phyloP scores from a whole-genome alignment of 768 basidiomycete genomes.

The Calocybe indica region DNA sequence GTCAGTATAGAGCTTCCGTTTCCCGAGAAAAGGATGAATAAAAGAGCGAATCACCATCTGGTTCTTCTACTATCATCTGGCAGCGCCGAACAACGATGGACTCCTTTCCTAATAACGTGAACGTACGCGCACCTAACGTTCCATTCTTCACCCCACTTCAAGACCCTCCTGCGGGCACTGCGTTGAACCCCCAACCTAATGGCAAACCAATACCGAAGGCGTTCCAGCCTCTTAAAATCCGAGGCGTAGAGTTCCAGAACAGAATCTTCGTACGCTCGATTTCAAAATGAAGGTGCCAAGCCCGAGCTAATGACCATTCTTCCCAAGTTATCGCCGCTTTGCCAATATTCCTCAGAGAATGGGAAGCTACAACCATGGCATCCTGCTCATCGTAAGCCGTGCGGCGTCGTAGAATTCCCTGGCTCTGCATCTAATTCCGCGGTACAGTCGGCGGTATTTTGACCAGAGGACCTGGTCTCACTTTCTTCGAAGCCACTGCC shows the following conservation, averaged over 20 bases:
- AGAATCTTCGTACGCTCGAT: conserved; percentile 41
- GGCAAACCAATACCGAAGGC: conserved; percentile 28
- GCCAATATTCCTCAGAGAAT: conserved; percentile 55
- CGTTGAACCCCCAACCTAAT: conserved; percentile 30
- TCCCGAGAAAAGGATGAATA: too few relatives aligned
- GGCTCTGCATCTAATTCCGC: not conserved
- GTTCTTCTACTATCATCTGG: too few relatives aligned
- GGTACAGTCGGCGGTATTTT: conserved; percentile 45
- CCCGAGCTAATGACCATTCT: not conserved
- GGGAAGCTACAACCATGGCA: conserved; percentile 53
- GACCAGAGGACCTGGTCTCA: conserved; percentile 47
- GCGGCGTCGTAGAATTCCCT: conserved; percentile 10
- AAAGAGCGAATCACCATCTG: too few relatives aligned
- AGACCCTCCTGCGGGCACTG: conserved; percentile 36
- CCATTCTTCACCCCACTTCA: conserved; percentile 42
- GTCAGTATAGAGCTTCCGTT: too few relatives aligned
- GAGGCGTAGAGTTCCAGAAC: conserved; percentile 47
- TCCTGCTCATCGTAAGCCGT: conserved; percentile 50
- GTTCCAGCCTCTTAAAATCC: conserved; percentile 52
- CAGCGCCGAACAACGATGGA: too few relatives aligned
- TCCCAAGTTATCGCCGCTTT: conserved; percentile 44
- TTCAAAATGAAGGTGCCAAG: not conserved
- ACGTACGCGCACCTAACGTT: conserved; percentile 10
- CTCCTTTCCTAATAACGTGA: conserved; percentile 6
- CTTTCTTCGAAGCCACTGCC: conserved; percentile 63